phyloP scores from a whole-genome alignment of 1,284 basidiomycete species.

The Megacollybia platyphylla region DNA sequence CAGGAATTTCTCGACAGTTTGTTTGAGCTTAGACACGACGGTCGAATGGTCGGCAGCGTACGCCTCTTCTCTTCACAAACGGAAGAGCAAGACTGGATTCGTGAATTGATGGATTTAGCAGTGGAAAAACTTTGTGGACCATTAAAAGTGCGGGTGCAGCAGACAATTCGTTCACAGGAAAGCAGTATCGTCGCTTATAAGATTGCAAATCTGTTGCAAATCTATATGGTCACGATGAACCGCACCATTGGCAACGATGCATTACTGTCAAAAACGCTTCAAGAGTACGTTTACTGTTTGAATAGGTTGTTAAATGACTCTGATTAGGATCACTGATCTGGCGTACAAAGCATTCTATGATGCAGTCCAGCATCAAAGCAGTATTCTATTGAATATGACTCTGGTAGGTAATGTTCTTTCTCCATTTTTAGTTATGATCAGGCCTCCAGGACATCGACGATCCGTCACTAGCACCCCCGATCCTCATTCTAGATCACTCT shows the following conservation, averaged over 20 bases:
- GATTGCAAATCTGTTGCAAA: constrained; percentile 88
- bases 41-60: constrained; percentile 69
- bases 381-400: constrained; percentile 57
- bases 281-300: constrained; percentile 49
- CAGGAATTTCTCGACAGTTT: constrained; percentile 84
- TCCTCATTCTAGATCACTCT: constrained; percentile 67
- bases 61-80: constrained; percentile 37
- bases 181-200: constrained; percentile 87
- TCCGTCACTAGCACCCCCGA: constrained; percentile 62
- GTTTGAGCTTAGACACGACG: constrained; percentile 57
- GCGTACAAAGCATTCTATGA: constrained; percentile 81
- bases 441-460: constrained; percentile 58
- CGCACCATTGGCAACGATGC: constrained; percentile 82
- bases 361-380: constrained; percentile 72
- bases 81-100: constrained; percentile 75
- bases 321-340: constrained; percentile 59
- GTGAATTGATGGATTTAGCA: constrained; percentile 71
- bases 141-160: constrained; percentile 81
- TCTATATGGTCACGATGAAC: constrained; percentile 88
- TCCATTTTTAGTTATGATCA: background rate
- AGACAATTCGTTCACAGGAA: constrained; percentile 88
- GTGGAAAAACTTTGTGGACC: constrained; percentile 82
- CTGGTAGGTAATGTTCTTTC: constrained; percentile 35
- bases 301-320: background rate
- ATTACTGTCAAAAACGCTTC: constrained; percentile 61